Base-by-base conservation (phyloP, 2,329 filamentous ascomycete genomes). In the Phoma herbarum region DNA sequence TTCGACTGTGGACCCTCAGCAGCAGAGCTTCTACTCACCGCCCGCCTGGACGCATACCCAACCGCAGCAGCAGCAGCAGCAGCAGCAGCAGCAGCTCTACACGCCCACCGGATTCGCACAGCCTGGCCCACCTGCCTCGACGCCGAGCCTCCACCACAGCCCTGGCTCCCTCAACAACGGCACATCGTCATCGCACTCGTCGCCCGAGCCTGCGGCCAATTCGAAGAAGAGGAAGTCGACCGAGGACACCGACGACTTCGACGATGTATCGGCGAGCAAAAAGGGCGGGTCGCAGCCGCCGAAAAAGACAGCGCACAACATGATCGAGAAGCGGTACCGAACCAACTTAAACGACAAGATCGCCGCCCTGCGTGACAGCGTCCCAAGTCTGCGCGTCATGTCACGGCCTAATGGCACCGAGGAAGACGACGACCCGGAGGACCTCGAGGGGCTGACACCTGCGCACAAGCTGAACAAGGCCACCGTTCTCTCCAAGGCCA, bases 261-360 rank as follows among this genome's bases (percentile, higher is more conserved):
- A 87, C 47, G 86, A 89, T 12, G 47, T 60, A 82, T 86, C 44
- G 79, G 59, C 68, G 1, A 65, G 64, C n/a, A 76, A 86, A 49
- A 84, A 84, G 65, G 85, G 82, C 67, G 88, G 84, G 69, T 82
- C 72, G 23, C 84, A 74, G 49, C 84, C 80, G 25, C 81, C 82
- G 58, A 97, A 97, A 83, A 97, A 97, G 84, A 96, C 93, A 29
- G 93, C 94, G 2, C 94, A 98, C 79, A 98, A 97, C 78, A 95
- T 98, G 85, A 97, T 98, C 63, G 94, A 98, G 80, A 98, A 97
- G 83, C 84, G 94, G 65, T 98, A 98, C 77, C 89, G 94, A 69
- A 97, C 92, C 52, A 98, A 98, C 72, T 84, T 98, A 57, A 98
- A 98, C 73, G 94, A 97, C 75, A 98, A 98, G 81, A 98, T 98